These are phyloP conservation scores for Elongisporangium prolatum DNA, from an alignment of 352 stramenopile species.

Conservation along the genomic window DNA sequence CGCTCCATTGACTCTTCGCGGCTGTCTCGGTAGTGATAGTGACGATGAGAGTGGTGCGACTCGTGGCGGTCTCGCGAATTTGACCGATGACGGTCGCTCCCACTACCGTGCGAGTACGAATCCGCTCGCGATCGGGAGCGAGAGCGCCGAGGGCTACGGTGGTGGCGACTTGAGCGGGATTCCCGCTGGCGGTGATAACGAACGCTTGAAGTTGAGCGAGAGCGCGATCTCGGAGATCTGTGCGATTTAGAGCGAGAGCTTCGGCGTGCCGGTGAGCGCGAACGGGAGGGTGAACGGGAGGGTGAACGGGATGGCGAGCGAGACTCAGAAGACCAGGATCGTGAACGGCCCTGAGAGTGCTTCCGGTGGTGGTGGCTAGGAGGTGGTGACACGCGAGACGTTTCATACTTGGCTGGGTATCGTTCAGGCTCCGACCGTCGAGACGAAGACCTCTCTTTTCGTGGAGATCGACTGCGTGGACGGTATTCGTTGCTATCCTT, in stretches of 20 bases:
- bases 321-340: slow-evolving; percentile 3
- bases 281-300: slow-evolving; percentile 33
- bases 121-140: slow-evolving; percentile 19
- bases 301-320: slow-evolving; percentile 30
- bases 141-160: slow-evolving; percentile 7
- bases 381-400: not conserved
- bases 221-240: slow-evolving; percentile 3
- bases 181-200: not conserved
- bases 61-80: slow-evolving; percentile 9
- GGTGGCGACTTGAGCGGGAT: not conserved
- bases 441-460: not conserved
- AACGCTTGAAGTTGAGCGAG: not conserved
- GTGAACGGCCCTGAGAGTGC: slow-evolving; percentile 8
- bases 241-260: slow-evolving; percentile 6
- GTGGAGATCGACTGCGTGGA: not conserved
- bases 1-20: slow-evolving; percentile 3
- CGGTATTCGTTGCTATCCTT: not conserved
- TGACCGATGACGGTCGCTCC: slow-evolving; percentile 16
- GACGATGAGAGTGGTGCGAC: slow-evolving; percentile 9
- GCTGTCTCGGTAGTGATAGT: slow-evolving; percentile 4
- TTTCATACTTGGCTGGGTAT: not conserved
- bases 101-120: slow-evolving; percentile 21
- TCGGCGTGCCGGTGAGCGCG: slow-evolving; percentile 22
- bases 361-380: slow-evolving; percentile 15
- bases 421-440: slow-evolving; percentile 1